Evolutionary conservation across 2,329 filamentous ascomycete species (phyloP).

Genomic region (Metarhizium album): DNA sequence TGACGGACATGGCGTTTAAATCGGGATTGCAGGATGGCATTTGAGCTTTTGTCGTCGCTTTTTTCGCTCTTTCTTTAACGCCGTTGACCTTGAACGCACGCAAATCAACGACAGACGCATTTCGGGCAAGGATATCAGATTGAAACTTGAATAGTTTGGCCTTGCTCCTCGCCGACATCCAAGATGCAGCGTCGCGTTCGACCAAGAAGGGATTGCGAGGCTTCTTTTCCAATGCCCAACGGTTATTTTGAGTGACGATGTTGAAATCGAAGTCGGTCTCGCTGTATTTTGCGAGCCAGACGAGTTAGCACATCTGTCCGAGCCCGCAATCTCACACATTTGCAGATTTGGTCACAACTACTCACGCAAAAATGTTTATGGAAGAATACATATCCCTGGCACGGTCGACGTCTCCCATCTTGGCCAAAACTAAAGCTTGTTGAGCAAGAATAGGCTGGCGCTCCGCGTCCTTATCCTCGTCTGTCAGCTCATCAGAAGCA

Average conservation of each 20-base stretch:
- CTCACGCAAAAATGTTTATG: conserved; percentile 53
- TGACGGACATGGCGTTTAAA: conserved; percentile 33
- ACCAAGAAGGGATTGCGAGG: conserved; percentile 55
- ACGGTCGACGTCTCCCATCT: conserved; percentile 54
- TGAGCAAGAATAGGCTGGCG: conserved; percentile 66
- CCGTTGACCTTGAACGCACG: conserved; percentile 58
- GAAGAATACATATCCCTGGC: conserved; percentile 51
- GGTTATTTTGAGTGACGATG: conserved; percentile 58
- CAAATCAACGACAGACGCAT: conserved; percentile 54
- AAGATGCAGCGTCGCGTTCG: conserved; percentile 48
- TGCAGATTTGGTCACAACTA: conserved; percentile 1
- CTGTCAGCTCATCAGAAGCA: conserved; percentile 58
- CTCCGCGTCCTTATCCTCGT: conserved; percentile 66
- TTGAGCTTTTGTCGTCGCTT: conserved; percentile 21
- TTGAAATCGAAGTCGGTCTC: conserved; percentile 58
- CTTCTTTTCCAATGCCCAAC: conserved; percentile 29
- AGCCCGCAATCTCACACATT: not conserved
- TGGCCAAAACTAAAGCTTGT: conserved; percentile 60
- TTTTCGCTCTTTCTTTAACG: conserved; percentile 38
- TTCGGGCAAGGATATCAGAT: conserved; percentile 40
- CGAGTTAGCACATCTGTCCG: conserved; percentile 16
- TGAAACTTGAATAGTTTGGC: conserved; percentile 68
- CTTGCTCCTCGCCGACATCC: conserved; percentile 39
- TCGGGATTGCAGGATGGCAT: conserved; percentile 21
- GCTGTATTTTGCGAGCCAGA: conserved; percentile 17